phyloP scores from a whole-genome alignment of 306 rosid genomes.

The Datisca glomerata region DNA sequence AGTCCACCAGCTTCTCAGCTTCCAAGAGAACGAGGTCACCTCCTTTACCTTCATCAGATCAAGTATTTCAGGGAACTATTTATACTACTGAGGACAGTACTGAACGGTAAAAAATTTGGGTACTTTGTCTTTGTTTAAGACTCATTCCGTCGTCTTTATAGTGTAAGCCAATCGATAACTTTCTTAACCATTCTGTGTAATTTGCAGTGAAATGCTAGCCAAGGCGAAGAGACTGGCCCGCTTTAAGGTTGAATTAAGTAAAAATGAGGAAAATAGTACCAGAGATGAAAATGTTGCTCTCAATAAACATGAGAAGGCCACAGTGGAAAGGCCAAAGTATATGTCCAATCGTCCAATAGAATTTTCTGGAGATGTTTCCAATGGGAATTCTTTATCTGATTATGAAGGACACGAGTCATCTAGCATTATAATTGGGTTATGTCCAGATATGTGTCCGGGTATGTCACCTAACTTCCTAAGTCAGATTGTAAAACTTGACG shows the following conservation, averaged over 20 bases:
- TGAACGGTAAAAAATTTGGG: constrained; percentile 52
- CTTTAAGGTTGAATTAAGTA: constrained; percentile 68
- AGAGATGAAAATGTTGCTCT: constrained; percentile 30
- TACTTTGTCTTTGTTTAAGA: constrained; percentile 11
- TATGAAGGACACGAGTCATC: constrained; percentile 40
- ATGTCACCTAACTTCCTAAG: constrained; percentile 20
- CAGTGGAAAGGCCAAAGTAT: constrained; percentile 30
- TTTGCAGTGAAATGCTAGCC: constrained; percentile 65
- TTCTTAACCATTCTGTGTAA: constrained; percentile 9
- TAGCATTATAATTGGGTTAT: constrained; percentile 55
- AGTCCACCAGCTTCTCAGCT: constrained; percentile 22
- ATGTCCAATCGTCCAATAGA: constrained; percentile 26
- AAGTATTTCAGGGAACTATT: constrained; percentile 31
- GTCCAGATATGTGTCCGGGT: constrained; percentile 99
- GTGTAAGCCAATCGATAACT: constrained; percentile 4
- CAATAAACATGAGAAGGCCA: constrained; percentile 21
- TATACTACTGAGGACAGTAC: constrained; percentile 36
- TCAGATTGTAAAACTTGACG: constrained; percentile 13
- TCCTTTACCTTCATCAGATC: constrained; percentile 33
- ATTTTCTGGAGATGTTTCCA: constrained; percentile 27
- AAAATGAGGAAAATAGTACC: constrained; percentile 29
- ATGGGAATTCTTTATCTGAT: constrained; percentile 34
- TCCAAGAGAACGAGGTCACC: constrained; percentile 82
- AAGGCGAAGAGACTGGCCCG: constrained; percentile 94
- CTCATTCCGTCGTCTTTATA: constrained; percentile 6